phyloP scores from a whole-genome alignment of 148 eudicot genomes.

The Rheum nobile region DNA sequence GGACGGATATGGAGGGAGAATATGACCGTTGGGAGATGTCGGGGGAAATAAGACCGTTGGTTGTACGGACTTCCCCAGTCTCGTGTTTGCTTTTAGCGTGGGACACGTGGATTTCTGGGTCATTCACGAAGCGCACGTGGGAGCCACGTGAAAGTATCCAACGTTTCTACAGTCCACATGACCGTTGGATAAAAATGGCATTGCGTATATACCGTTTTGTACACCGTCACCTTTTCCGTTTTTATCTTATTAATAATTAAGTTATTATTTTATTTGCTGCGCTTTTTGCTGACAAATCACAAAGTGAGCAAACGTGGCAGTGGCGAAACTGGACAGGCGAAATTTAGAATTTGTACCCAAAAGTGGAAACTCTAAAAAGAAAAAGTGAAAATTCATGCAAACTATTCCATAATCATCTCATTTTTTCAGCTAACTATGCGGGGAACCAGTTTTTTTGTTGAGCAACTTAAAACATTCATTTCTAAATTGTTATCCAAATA shows the following conservation, averaged over 20 bases:
- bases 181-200: conserved; percentile 28
- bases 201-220: not conserved
- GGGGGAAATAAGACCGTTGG: conserved; percentile 63
- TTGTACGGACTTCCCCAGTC: conserved; percentile 21
- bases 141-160: conserved; percentile 26
- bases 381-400: not conserved
- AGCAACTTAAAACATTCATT: not conserved
- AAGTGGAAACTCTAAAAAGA: not conserved
- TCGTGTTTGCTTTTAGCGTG: not conserved
- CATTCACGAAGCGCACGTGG: conserved; percentile 14
- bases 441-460: not conserved
- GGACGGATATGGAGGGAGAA: conserved; percentile 24
- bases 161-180: conserved; percentile 10
- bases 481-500: not conserved
- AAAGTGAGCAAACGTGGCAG: not conserved
- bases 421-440: not conserved
- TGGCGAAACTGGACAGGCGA: not conserved
- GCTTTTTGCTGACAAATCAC: conserved; percentile 1
- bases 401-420: not conserved
- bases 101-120: conserved; percentile 4
- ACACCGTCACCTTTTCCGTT: not conserved
- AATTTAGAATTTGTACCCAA: not conserved
- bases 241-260: not conserved
- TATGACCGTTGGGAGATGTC: conserved; percentile 58
- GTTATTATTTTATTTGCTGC: not conserved